Evolutionary conservation across 768 basidiomycete genomes (phyloP).

Genomic region (Rhodotorula kratochvilovae): DNA sequence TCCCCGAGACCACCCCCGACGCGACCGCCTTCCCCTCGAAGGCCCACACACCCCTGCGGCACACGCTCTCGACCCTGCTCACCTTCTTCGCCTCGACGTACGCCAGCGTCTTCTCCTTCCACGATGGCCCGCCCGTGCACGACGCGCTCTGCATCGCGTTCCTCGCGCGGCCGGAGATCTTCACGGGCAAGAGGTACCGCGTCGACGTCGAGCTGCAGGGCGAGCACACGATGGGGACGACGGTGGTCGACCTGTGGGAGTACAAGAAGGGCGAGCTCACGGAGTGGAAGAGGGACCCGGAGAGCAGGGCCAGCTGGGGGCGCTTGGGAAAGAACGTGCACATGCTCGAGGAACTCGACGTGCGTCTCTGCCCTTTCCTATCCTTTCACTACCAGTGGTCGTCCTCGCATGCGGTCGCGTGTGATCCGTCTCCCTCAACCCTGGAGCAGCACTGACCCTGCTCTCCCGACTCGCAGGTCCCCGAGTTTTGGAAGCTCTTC

Average conservation of each 20-base stretch:
- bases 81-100: conserved; percentile 61
- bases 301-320: conserved; percentile 56
- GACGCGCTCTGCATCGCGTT: conserved; percentile 79
- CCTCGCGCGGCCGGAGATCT: conserved; percentile 64
- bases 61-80: conserved; percentile 69
- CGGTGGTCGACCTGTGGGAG: conserved; percentile 71
- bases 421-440: too few species aligned
- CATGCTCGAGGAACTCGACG: conserved; percentile 65
- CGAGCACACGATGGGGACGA: conserved; percentile 65
- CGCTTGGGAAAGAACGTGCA: conserved; percentile 67
- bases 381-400: too few species aligned
- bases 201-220: conserved; percentile 78
- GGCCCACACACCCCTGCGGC: conserved; percentile 57
- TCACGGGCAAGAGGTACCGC: conserved; percentile 60
- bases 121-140: conserved; percentile 80
- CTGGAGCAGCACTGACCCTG: too few species aligned
- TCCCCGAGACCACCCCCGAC: conserved; percentile 34
- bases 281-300: conserved; percentile 41
- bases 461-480: conserved; percentile 33
- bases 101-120: conserved; percentile 63
- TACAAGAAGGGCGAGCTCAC: conserved; percentile 57
- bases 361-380: conserved; percentile 48
- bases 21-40: conserved; percentile 26
- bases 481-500: conserved; percentile 46
- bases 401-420: too few species aligned